Evolutionary conservation across 306 rosid species (phyloP), one percentile per base, ranked within the genome.

Genomic region (Quercus alba): DNA sequence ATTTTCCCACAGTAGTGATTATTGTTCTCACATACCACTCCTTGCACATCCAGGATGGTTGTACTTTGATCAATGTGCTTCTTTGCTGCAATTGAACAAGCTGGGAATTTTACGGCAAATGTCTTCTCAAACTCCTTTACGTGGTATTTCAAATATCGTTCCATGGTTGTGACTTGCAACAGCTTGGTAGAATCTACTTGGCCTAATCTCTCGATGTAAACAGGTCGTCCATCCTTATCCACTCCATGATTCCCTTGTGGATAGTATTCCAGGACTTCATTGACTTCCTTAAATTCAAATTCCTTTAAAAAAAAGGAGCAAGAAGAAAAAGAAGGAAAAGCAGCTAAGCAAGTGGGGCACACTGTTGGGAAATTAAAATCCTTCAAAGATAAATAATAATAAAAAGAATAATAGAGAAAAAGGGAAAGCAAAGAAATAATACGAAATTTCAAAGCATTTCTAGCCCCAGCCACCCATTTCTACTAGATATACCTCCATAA

Each of bases 221-320:
- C 92, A 19, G 97, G 99, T 20, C 92, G 76, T 78, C 99, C 99
- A 3, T 95, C 98, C 92, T 91, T 95, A 77, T 95, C 99, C 52
- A 91, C 89, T 33, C 99, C 98, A 73, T 95, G 98, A 84, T 95
- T 84, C 66, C 98, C 98, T 15, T 93, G 98, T n/a, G 98, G 99
- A 82, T 95, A 95, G 81, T 93, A 78, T 72, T 90, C 79, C 59
- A 90, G 51, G 58, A 95, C 98, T 77, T 89, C 93, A 52, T 77
- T 78, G 5, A 82, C 72, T 88, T 93, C 99, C 80, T 89, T 83
- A 86, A 93, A 95, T 15, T 93, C 92, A 69, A 93, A 95, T 14
- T 95, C 97, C 98, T 95, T 54, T 4, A 20, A 59, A 5, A 69
- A 69, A 38, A 23, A 52, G 59, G n/a, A 76, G 23, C 75, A 63